These are phyloP conservation scores for Stachybotrys chartarum DNA, from an alignment of 2,329 filamentous ascomycete genomes.

Conservation along the genomic window DNA sequence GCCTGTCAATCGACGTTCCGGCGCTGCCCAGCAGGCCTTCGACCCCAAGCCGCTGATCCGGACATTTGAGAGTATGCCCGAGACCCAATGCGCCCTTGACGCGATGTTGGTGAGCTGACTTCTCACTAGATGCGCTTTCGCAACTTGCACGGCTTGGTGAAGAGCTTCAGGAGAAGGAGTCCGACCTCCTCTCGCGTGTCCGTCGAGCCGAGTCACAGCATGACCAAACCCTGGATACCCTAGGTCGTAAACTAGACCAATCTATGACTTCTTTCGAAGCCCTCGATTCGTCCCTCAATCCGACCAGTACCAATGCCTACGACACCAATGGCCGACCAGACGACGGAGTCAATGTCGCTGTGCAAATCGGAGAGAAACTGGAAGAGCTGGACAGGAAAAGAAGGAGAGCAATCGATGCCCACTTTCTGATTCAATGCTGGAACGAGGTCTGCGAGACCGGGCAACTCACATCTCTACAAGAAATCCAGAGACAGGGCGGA, in stretches of 20 bases:
- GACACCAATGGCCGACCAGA: constrained; percentile 31
- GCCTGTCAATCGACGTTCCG: constrained; percentile 73
- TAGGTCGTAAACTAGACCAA: constrained; percentile 84
- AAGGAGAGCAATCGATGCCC: constrained; percentile 83
- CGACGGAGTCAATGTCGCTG: constrained; percentile 77
- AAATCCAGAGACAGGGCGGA: constrained; percentile 75
- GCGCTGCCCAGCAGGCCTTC: constrained; percentile 58
- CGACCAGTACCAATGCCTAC: constrained; percentile 33
- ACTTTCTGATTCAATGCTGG: constrained; percentile 95
- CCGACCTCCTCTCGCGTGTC: constrained; percentile 82
- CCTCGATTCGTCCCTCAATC: constrained; percentile 76
- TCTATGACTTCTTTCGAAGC: constrained; percentile 89
- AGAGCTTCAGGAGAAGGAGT: constrained; percentile 83
- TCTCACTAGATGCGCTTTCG: constrained; percentile 48
- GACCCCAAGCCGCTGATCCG: constrained; percentile 96
- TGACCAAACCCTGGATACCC: constrained; percentile 79
- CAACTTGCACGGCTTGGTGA: constrained; percentile 67
- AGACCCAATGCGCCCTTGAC: not conserved
- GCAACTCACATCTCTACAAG: constrained; percentile 78
- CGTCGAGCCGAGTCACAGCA: constrained; percentile 88
- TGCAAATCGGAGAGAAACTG: constrained; percentile 87
- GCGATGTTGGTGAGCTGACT: constrained; percentile 6
- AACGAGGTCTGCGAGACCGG: constrained; percentile 88
- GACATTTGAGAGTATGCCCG: constrained; percentile 68
- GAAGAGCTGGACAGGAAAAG: constrained; percentile 93